Percentiles rank a stretch among this genome's conserved stretches.
Evolutionary conservation across 371 early-diverging fungal species (phyloP).

Genomic region (Polyrhizophydium stewartii): DNA sequence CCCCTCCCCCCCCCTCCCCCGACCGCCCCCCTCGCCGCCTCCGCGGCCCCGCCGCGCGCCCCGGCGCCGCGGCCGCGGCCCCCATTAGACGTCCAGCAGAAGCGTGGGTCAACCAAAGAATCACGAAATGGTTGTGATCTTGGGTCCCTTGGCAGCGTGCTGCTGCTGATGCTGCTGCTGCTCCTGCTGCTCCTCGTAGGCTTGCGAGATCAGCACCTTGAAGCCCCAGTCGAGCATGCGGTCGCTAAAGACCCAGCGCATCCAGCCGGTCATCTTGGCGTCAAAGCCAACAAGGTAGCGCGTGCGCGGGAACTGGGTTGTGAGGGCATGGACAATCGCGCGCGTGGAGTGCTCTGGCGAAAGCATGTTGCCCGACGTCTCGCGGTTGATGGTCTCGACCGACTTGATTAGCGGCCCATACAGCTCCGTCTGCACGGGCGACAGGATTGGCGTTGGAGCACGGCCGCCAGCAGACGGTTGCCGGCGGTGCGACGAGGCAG

Average conservation of each 20-base stretch:
- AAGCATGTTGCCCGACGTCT: background rate
- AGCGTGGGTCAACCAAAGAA: too few species aligned
- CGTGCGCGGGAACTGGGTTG: conserved; percentile 25
- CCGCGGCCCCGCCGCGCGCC: too few species aligned
- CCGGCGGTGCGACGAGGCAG: background rate
- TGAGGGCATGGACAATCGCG: conserved; percentile 28
- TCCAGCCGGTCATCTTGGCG: conserved; percentile 14
- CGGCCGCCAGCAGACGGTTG: background rate
- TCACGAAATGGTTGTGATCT: too few species aligned
- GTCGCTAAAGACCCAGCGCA: conserved; percentile 26
- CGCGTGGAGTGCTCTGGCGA: conserved; percentile 12
- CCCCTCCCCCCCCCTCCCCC: too few species aligned
- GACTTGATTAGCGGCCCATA: conserved; percentile 6
- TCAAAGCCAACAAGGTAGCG: conserved; percentile 36
- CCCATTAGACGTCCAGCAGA: too few species aligned
- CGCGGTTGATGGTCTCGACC: background rate
- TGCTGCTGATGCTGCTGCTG: too few species aligned
- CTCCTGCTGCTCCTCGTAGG: too few species aligned
- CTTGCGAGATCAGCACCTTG: conserved; percentile 9
- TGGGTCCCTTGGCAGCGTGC: too few species aligned
- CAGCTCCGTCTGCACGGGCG: background rate
- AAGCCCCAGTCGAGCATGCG: conserved; percentile 33
- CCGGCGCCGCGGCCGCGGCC: too few species aligned
- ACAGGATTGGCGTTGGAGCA: background rate
- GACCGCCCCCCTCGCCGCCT: too few species aligned